Conservation (phyloP, 768 basidiomycete species). For the Dacryopinax primogenitus region DNA sequence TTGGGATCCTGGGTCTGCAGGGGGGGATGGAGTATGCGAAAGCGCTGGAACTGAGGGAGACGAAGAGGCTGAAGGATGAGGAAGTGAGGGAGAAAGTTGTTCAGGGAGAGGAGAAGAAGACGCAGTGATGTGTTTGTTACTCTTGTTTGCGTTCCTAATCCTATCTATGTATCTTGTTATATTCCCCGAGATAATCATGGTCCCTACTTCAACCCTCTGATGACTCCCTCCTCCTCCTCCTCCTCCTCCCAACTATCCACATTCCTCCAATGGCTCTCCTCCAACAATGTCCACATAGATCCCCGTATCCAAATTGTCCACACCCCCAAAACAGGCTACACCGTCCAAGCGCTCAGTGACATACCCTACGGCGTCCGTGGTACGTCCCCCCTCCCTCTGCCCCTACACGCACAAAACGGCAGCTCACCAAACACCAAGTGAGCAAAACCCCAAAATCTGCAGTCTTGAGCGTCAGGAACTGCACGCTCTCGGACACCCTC, state of each 20-base stretch:
- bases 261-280: background rate
- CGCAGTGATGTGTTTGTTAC: no score
- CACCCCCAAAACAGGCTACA: background rate
- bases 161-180: no score
- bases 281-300: constrained; percentile 14
- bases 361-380: background rate
- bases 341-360: background rate
- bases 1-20: constrained; percentile 56
- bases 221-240: no score
- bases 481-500: constrained; percentile 14
- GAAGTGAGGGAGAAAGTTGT: constrained; percentile 22
- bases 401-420: background rate
- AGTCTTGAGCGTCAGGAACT: constrained; percentile 22
- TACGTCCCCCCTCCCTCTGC: background rate
- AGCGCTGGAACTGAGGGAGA: constrained; percentile 41
- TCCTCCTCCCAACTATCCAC: no score
- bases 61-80: constrained; percentile 32
- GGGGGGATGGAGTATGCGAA: constrained; percentile 79
- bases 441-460: constrained; percentile 21
- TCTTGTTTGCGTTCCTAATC: no score
- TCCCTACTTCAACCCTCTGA: no score
- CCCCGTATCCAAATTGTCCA: constrained; percentile 10
- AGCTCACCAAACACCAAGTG: constrained; percentile 14
- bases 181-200: no score
- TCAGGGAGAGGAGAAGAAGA: background rate